Conservation (phyloP, 345 rosid species). For the Anacardium occidentale region DNA sequence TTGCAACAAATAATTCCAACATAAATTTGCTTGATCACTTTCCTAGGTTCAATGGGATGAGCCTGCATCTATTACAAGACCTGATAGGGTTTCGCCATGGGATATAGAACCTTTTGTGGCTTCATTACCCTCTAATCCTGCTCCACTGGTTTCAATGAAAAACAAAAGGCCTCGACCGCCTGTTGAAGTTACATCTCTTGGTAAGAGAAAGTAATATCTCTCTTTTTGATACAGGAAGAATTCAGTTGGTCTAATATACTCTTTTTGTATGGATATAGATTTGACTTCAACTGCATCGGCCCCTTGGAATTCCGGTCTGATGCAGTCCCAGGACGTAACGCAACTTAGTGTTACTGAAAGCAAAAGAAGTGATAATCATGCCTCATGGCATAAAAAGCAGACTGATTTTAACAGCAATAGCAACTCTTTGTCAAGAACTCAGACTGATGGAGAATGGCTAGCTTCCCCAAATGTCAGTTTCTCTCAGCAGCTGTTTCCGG, state of each 20-base stretch:
- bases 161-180: conserved; percentile 68
- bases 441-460: conserved; percentile 48
- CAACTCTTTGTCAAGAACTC: conserved; percentile 39
- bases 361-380: conserved; percentile 43
- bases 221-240: no score
- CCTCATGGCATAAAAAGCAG: conserved; percentile 48
- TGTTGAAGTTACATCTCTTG: no score
- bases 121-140: conserved; percentile 36
- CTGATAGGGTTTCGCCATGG: conserved; percentile 91
- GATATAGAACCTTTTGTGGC: conserved; percentile 73
- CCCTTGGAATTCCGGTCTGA: conserved; percentile 52
- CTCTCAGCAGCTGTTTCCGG: conserved; percentile 47
- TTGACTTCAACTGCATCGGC: conserved; percentile 48
- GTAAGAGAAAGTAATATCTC: no score
- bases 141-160: conserved; percentile 46
- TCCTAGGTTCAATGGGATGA: conserved; percentile 94
- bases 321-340: conserved; percentile 52
- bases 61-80: conserved; percentile 72
- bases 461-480: conserved; percentile 44
- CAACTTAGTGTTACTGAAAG: conserved; percentile 44
- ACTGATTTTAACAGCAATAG: conserved; percentile 36
- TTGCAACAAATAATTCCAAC: not conserved
- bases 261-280: conserved; percentile 28
- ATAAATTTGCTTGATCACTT: not conserved
- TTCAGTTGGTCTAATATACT: no score